Evolutionary conservation across 768 basidiomycete genomes (phyloP).

Genomic region (Hypholoma sublateritium): DNA sequence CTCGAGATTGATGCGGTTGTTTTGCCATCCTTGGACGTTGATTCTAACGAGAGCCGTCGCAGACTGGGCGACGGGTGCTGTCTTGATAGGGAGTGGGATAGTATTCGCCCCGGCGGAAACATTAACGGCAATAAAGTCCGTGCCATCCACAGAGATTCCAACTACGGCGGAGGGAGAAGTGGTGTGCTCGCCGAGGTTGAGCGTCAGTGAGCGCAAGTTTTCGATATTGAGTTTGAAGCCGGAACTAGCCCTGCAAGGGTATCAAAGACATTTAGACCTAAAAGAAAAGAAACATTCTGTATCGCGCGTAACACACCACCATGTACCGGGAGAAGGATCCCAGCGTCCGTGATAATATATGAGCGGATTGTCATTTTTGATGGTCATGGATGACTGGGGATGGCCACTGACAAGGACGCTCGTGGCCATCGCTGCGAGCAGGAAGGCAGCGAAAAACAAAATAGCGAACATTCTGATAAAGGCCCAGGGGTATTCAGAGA

Average conservation of each 20-base stretch:
- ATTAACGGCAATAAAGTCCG: constrained; percentile 44
- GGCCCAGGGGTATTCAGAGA: not conserved
- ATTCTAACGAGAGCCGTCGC: constrained; percentile 37
- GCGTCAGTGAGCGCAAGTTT: constrained; percentile 38
- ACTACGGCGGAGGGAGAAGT: constrained; percentile 44
- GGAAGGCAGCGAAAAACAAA: not conserved
- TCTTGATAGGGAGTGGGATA: constrained; percentile 33
- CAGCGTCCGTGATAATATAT: constrained; percentile 53
- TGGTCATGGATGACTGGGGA: constrained; percentile 11
- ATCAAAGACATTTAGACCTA: not conserved
- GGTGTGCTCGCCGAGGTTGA: constrained; percentile 51
- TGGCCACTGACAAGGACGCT: not conserved
- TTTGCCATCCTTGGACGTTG: constrained; percentile 59
- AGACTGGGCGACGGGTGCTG: not conserved
- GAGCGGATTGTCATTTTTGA: constrained; percentile 38
- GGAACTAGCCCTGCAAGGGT: constrained; percentile 43
- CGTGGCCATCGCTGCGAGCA: constrained; percentile 4
- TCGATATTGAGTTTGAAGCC: constrained; percentile 51
- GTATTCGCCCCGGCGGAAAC: constrained; percentile 44
- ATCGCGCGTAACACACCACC: constrained; percentile 43
- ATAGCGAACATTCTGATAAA: constrained; percentile 1
- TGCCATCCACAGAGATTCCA: constrained; percentile 50
- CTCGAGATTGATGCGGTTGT: constrained; percentile 55
- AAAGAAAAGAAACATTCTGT: not conserved
- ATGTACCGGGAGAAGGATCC: constrained; percentile 52